Conservation (phyloP, 148 eudicot genomes). For the Nyssa sinensis region DNA sequence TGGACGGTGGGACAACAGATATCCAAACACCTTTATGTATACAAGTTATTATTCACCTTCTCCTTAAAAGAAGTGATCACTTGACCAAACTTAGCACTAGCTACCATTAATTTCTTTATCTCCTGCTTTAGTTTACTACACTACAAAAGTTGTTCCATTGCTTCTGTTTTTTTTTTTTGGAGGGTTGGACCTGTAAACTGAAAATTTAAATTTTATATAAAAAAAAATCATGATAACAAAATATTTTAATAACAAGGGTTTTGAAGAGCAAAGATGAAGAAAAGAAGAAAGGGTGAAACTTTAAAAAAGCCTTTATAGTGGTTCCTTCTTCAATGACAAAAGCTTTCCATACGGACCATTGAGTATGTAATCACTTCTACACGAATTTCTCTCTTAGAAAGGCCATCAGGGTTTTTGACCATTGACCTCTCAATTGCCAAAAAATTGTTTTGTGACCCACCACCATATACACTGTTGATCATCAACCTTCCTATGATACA, state of each 20-base stretch:
- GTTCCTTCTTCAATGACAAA: conserved; percentile 12
- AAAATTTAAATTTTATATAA: too few relatives aligned
- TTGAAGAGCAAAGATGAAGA: not conserved
- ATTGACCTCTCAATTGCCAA: conserved; percentile 19
- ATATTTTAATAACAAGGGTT: too few relatives aligned
- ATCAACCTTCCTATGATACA: not conserved
- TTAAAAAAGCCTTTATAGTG: not conserved
- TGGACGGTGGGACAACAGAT: not conserved
- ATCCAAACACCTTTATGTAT: not conserved
- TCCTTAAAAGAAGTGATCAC: conserved; percentile 7
- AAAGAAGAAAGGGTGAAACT: not conserved
- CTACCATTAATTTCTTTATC: not conserved
- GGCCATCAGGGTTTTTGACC: conserved; percentile 8
- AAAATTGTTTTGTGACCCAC: not conserved
- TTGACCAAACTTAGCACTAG: not conserved
- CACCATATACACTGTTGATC: not conserved
- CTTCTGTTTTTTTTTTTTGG: too few relatives aligned
- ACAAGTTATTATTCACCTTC: not conserved
- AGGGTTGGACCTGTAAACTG: too few relatives aligned
- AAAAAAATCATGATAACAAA: too few relatives aligned
- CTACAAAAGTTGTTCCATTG: too few relatives aligned
- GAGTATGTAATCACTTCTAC: not conserved
- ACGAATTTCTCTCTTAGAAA: not conserved
- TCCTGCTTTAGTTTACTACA: not conserved
- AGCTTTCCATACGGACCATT: conserved; percentile 1